Evolutionary conservation across 2,329 filamentous ascomycete genomes (phyloP), one percentile per base, ranked within the genome.

Genomic region (Aspergillus texensis): DNA sequence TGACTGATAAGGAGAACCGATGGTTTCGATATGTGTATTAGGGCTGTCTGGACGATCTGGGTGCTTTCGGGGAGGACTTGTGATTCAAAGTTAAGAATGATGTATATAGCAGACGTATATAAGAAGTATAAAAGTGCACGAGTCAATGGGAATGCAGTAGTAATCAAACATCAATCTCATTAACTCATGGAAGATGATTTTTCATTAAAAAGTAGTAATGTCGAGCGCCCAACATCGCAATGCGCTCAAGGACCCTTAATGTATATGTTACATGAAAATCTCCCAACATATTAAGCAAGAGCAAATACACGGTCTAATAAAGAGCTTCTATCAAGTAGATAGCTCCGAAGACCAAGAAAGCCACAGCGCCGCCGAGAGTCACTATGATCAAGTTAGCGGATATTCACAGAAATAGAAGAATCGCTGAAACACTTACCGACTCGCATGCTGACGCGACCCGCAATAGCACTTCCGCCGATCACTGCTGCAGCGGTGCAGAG

Each of bases 401-500:
- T 10, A 21, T 26, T 19, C 10, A 21, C 45, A 55, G n/a, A 58
- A 58, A 50, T n/a, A 48, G 36, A 39, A 16, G 21, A 14, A n/a
- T 24, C 34, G 57, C 32, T n/a, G 28, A 63, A 54, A 60, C 56
- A 90, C 93, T 85, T 87, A 97, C 94, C 93, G 83, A 96, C 91
- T 86, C 93, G 91, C 82, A 99, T 88, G 82, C 94, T 98, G 69
- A 99, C 95, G 76, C 86, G 90, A 36, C 95, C 95, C 48, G 95
- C 95, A 77, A 99, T 92, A 58, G 95, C 94, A 71, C 93, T 86
- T 12, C 95, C 95, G 50, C 95, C 95, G 65, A 99, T 85, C 45
- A 99, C 95, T 48, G 95, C 95, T 26, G 93, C 89, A 54, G 91
- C 90, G 8, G 95, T 98, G 82, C 95, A 99, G 68, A 94, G 87